Base-by-base conservation (phyloP, 2,329 filamentous ascomycete genomes). In the Aureobasidium sp. region DNA sequence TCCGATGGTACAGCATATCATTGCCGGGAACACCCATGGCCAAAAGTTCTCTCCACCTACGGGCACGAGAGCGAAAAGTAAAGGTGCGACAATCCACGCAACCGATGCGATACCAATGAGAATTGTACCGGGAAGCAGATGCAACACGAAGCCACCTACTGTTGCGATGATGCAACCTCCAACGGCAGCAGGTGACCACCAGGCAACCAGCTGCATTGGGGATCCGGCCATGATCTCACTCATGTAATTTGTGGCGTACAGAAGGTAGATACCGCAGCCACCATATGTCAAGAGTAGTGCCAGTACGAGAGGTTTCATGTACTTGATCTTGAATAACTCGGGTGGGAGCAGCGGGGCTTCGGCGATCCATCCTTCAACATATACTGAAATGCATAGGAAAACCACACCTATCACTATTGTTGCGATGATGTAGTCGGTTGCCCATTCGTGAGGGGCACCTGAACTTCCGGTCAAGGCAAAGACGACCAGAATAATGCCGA, bases 381-480 rank as follows among this genome's bases (percentile, higher is more conserved):
- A 90, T 6, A 84, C 73, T 10, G 85, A 81, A 0, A 70, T 68
- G 1, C 68, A 69, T 1, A 93, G 71, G 6, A 85, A 67, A 0
- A 87, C 54, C 5, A 77, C 68, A 0, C 87, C 87, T 1, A 85
- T 34, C 3, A 82, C 69, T 41, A 91, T 78, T 0, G 81, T 80
- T 8, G 83, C 71, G 35, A 79, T 79, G 32, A 91, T 83, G 59
- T 89, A 88, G 1, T 85, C 83, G 0, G 84, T 88, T n/a, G 68
- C 72, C 86, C 87, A 91, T 1, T 83, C 80, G 2, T 81, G 64
- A 0, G 82, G 78, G 0, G 85, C 85, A 64, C 88, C 81, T 0
- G 82, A 79, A 6, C 82, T 83, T 42, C 88, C 83, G 0, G 86
- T 90, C 48, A 93, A 78, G 0, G 86, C 84, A 61, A 84, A 91